Percentiles rank a stretch among this genome's conserved stretches.
phyloP scores from a whole-genome alignment of 2,329 filamentous ascomycete species.

The Claviceps sp. region DNA sequence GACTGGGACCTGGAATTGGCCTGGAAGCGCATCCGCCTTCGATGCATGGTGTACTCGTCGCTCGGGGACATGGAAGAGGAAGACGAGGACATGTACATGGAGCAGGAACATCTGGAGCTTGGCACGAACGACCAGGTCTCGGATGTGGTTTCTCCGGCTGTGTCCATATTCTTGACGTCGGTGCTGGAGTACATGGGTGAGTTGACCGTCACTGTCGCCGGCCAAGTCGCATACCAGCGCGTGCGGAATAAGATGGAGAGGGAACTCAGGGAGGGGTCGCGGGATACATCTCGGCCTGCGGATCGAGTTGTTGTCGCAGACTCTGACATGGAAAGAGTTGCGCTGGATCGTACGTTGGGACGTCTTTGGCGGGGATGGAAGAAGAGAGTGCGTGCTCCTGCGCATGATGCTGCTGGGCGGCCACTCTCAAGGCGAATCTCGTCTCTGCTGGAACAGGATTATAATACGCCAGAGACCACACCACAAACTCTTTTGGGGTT shows the following conservation, averaged over 20 bases:
- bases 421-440: slow-evolving; percentile 36
- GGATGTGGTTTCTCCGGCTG: slow-evolving; percentile 70
- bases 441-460: slow-evolving; percentile 18
- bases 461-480: slow-evolving; percentile 15
- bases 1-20: slow-evolving; percentile 85
- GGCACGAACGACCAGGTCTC: slow-evolving; percentile 43
- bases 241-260: slow-evolving; percentile 45
- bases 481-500: slow-evolving; percentile 19
- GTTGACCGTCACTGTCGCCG: slow-evolving; percentile 74
- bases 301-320: slow-evolving; percentile 76
- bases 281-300: slow-evolving; percentile 33
- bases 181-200: slow-evolving; percentile 91
- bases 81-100: slow-evolving; percentile 81
- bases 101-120: slow-evolving; percentile 59
- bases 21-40: slow-evolving; percentile 84
- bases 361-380: slow-evolving; percentile 92
- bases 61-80: slow-evolving; percentile 96
- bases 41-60: slow-evolving; percentile 97
- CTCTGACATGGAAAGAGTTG: slow-evolving; percentile 82
- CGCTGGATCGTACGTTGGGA: slow-evolving; percentile 76
- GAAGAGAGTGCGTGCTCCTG: slow-evolving; percentile 58
- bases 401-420: slow-evolving; percentile 31
- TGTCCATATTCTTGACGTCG: slow-evolving; percentile 91
- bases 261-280: slow-evolving; percentile 38
- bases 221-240: slow-evolving; percentile 67